Evolutionary conservation across 805 yeast species (phyloP), one percentile per base, ranked within the genome.

Genomic region (Spencermartinsiella europaea): DNA sequence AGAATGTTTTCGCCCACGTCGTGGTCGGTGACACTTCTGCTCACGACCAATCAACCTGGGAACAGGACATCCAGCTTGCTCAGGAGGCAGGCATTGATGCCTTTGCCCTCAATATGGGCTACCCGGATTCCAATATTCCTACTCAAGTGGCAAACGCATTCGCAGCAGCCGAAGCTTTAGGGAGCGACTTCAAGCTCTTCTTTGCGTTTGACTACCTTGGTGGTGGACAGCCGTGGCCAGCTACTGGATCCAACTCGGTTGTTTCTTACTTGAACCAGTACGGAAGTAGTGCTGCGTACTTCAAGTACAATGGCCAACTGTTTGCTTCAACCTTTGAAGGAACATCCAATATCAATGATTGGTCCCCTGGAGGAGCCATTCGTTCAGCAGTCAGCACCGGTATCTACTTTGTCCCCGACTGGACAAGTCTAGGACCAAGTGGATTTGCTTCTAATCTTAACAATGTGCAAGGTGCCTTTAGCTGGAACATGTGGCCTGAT

Each of bases 401-500:
- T n/a, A 34, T 38, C 21, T 38, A 38, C 16, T 38, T 38, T 38
- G 42, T 38, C 17, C 42, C 42, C 16, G 42, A 38, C 33, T 38
- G 42, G 42, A 38, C 42, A 5, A 38, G 42, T 25, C 33, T 38
- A 12, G 42, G 42, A 15, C 42, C 42, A n/a, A 20, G 42, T n/a
- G 42, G 42, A 5, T 10, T 38, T 20, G 16, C 42, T 7, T 22
- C 42, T 21, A 12, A 21, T 25, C 16, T 38, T 31, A 19, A 38
- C 21, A 38, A 38, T 15, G 16, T 38, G 10, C 34, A 38, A 20
- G 42, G 42, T 21, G 42, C 42, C 8, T 38, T 38, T 34, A 38
- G 42, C 34, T 38, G 42, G 42, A 38, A 38, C 19, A 38, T 38
- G 15, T 38, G 42, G 42, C 42, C 42, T 14, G 42, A 38, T 16